A percentile compares a stretch with the other conserved stretches of the same genome.
phyloP scores from a whole-genome alignment of 306 rosid genomes.

The Citrullus colocynthis region DNA sequence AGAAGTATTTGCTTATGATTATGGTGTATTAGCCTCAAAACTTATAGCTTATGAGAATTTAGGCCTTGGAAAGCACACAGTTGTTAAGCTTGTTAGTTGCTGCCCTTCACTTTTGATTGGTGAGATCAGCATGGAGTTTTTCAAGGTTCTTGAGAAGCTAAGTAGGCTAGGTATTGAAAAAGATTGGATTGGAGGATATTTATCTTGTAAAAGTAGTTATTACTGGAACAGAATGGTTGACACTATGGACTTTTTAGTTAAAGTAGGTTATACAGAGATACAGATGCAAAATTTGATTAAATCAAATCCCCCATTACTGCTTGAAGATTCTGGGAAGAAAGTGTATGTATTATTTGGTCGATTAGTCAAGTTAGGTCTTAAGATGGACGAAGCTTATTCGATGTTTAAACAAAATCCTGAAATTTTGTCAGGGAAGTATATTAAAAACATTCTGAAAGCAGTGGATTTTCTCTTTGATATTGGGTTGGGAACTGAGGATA shows the following conservation, averaged over 20 bases:
- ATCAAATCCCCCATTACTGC: conserved; percentile 35
- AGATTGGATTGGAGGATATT: conserved; percentile 47
- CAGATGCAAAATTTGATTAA: conserved; percentile 35
- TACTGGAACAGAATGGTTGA: conserved; percentile 57
- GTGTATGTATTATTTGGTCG: conserved; percentile 31
- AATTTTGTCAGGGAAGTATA: conserved; percentile 28
- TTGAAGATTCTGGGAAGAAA: conserved; percentile 57
- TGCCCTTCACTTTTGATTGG: conserved; percentile 60
- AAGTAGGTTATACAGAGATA: conserved; percentile 37
- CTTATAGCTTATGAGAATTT: conserved; percentile 45
- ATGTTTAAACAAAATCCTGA: conserved; percentile 36
- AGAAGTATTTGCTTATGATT: conserved; percentile 40
- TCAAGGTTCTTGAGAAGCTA: conserved; percentile 37
- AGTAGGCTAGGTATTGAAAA: conserved; percentile 32
- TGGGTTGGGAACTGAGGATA: conserved; percentile 45
- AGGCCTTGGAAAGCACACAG: conserved; percentile 41
- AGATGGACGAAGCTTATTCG: conserved; percentile 25
- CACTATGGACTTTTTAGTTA: conserved; percentile 35
- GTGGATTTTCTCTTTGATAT: conserved; percentile 37
- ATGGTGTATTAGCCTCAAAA: conserved; percentile 33
- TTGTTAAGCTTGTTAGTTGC: conserved; percentile 48
- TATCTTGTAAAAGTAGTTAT: conserved; percentile 28
- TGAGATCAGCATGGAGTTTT: conserved; percentile 23
- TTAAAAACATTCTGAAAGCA: conserved; percentile 29
- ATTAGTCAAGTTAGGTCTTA: conserved; percentile 38